phyloP scores from a whole-genome alignment of 1,139 yeast species.

The Geotrichum candidum region DNA sequence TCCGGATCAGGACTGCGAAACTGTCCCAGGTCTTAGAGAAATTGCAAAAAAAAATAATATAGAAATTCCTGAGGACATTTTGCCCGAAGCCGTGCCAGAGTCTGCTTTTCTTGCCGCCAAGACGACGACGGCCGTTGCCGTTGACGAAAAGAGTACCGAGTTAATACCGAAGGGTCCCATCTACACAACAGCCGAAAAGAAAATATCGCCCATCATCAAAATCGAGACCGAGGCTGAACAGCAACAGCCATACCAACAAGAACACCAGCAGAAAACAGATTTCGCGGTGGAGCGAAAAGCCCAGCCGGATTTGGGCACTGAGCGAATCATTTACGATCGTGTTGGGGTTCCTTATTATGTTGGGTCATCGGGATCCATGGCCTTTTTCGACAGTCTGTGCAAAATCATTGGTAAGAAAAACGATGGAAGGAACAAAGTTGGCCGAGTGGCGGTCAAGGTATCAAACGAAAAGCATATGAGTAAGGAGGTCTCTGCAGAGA shows the following conservation, averaged over 20 bases:
- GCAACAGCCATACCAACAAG: not conserved
- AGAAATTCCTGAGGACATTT: slow-evolving; percentile 8
- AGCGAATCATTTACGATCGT: slow-evolving; percentile 17
- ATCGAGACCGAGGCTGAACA: not conserved
- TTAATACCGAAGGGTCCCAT: not conserved
- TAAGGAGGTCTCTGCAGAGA: not conserved
- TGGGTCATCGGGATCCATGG: slow-evolving; percentile 19
- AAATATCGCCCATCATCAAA: not conserved
- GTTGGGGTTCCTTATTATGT: slow-evolving; percentile 18
- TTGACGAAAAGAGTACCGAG: not conserved
- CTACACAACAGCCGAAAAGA: not conserved
- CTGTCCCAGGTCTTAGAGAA: slow-evolving; percentile 8
- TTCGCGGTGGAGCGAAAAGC: slow-evolving; percentile 2
- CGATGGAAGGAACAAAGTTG: not conserved
- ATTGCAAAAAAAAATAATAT: slow-evolving; percentile 8
- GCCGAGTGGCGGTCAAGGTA: not conserved
- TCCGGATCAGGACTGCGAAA: slow-evolving; percentile 16
- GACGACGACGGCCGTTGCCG: not conserved
- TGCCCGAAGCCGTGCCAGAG: slow-evolving; percentile 14
- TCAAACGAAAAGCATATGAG: not conserved
- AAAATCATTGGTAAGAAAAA: slow-evolving; percentile 17
- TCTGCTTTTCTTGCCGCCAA: slow-evolving; percentile 8
- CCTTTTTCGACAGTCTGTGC: slow-evolving; percentile 18
- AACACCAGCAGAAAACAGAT: not conserved
- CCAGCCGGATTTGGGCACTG: slow-evolving; percentile 15